A percentile compares a stretch with the other conserved stretches of the same genome.
Conservation (phyloP, 169 alveolate species). For the Plasmodium gonderi region DNA sequence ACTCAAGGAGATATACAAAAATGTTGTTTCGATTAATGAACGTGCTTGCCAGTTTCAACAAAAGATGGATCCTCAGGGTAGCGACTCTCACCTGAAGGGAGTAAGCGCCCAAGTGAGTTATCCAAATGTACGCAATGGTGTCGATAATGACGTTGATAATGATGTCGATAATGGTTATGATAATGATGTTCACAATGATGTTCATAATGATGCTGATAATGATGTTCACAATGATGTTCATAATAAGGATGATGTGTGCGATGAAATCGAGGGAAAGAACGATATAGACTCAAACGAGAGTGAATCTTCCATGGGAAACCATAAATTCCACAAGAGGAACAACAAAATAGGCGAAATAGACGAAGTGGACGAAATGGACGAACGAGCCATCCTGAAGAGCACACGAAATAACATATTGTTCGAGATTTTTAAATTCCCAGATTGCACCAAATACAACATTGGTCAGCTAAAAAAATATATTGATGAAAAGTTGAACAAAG, state of each 20-base stretch:
- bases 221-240: neutral
- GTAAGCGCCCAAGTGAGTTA: too few species aligned
- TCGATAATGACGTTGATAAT: neutral
- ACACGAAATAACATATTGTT: slow-evolving; percentile 90
- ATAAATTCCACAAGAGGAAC: neutral
- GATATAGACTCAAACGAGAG: neutral
- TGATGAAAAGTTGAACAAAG: slow-evolving; percentile 95
- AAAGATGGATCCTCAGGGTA: too few species aligned
- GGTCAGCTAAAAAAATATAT: slow-evolving; percentile 92
- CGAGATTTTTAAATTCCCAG: slow-evolving; percentile 95
- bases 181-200: neutral
- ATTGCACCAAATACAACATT: slow-evolving; percentile 93
- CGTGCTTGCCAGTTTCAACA: too few species aligned
- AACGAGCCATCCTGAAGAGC: slow-evolving; percentile 92
- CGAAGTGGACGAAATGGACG: slow-evolving; percentile 77
- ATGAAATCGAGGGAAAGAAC: too few species aligned
- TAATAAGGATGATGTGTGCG: too few species aligned
- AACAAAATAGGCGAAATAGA: neutral
- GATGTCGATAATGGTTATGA: neutral
- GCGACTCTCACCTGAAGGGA: too few species aligned
- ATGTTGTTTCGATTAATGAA: slow-evolving; percentile 35
- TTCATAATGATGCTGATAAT: neutral
- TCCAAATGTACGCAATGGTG: neutral
- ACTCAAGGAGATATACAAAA: slow-evolving; percentile 47
- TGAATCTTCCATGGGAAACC: neutral